Percentiles rank a stretch among this genome's conserved stretches.
Conservation (phyloP, 148 eudicot genomes). For the Dianthus caryophyllus region DNA sequence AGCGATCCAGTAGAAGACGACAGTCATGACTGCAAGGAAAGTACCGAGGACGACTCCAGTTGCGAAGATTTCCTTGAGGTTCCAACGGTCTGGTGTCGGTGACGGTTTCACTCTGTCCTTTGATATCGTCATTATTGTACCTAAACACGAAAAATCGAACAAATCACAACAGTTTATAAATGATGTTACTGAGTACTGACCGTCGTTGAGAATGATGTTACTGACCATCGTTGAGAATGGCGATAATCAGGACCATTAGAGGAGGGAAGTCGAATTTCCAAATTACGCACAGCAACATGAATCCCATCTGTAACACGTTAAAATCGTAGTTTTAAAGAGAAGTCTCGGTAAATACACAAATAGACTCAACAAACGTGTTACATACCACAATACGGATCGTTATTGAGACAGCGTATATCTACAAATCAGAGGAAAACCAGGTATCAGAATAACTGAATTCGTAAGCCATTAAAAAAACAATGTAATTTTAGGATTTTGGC, state of each 20-base stretch:
- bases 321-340: background rate
- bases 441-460: slow-evolving; percentile 2
- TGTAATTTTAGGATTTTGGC: too few relatives aligned
- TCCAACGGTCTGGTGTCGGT: slow-evolving; percentile 82
- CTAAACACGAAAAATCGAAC: slow-evolving; percentile 24
- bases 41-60: slow-evolving; percentile 66
- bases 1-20: slow-evolving; percentile 54
- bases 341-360: background rate
- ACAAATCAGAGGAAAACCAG: slow-evolving; percentile 17
- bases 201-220: background rate
- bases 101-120: slow-evolving; percentile 89
- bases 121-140: slow-evolving; percentile 89
- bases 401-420: slow-evolving; percentile 95
- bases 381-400: slow-evolving; percentile 95
- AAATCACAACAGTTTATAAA: too few relatives aligned
- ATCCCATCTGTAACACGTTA: slow-evolving; percentile 53
- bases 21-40: slow-evolving; percentile 70
- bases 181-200: too few relatives aligned
- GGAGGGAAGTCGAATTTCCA: slow-evolving; percentile 86
- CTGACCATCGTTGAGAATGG: slow-evolving; percentile 80
- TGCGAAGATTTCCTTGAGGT: slow-evolving; percentile 73
- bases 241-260: slow-evolving; percentile 77
- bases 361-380: background rate
- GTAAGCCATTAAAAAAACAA: background rate
- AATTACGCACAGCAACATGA: slow-evolving; percentile 55